These are phyloP conservation scores for Orbilia brochopaga DNA, from an alignment of 2,329 filamentous ascomycete species.

Conservation along the genomic window DNA sequence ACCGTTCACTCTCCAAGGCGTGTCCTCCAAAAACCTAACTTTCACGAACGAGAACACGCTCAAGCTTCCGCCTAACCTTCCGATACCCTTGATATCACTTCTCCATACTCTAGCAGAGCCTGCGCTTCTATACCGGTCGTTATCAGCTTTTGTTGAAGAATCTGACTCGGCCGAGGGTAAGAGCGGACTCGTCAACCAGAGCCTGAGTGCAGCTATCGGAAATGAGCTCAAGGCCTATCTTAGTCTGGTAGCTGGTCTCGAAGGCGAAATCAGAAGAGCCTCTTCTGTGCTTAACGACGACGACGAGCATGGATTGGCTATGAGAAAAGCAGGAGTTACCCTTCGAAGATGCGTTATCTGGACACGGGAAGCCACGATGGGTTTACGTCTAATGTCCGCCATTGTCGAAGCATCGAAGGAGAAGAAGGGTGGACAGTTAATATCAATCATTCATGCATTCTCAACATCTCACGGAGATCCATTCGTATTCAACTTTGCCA, in stretches of 20 bases:
- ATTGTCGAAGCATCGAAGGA: slow-evolving; percentile 90
- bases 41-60: slow-evolving; percentile 74
- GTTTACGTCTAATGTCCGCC: slow-evolving; percentile 85
- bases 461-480: slow-evolving; percentile 94
- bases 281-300: slow-evolving; percentile 74
- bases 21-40: slow-evolving; percentile 82
- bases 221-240: slow-evolving; percentile 87
- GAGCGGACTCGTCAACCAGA: slow-evolving; percentile 79
- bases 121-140: slow-evolving; percentile 82
- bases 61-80: slow-evolving; percentile 77
- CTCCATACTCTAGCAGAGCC: slow-evolving; percentile 90
- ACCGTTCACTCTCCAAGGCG: slow-evolving; percentile 88
- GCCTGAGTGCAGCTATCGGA: slow-evolving; percentile 82
- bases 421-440: slow-evolving; percentile 86
- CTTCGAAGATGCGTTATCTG: slow-evolving; percentile 94
- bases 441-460: slow-evolving; percentile 90
- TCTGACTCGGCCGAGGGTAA: slow-evolving; percentile 67
- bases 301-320: slow-evolving; percentile 68
- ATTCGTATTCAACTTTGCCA: slow-evolving; percentile 89
- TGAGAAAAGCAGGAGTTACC: slow-evolving; percentile 87
- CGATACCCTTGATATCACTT: slow-evolving; percentile 82
- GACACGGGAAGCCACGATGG: slow-evolving; percentile 97
- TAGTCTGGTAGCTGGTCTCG: slow-evolving; percentile 85
- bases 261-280: slow-evolving; percentile 86
- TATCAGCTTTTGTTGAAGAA: slow-evolving; percentile 81